Base-by-base conservation (phyloP, 371 early-diverging fungal genomes). In the Lichtheimia hyalospora region DNA sequence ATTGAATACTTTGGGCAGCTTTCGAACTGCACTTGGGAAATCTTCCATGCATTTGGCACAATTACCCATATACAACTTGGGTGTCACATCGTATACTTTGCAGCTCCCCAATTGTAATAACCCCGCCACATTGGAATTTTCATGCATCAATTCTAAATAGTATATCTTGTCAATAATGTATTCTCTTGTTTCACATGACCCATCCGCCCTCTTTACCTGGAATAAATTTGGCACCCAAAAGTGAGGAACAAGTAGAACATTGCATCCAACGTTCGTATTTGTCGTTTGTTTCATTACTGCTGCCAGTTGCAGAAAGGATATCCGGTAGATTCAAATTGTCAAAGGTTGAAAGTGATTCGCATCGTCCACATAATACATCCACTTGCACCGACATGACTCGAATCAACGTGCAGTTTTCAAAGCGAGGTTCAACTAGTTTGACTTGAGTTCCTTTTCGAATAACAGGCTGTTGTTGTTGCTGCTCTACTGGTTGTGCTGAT, bases 31-130 rank as follows among this genome's bases (percentile, higher is more conserved):
- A n/a, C 61, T 28, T 24, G 66, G 27, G 53, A 73, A 64, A 55
- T 74, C 76, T 2, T 68, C 69, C 72, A 81, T 66, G 52, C 81
- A 81, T 2, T 61, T 50, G 6, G 74, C 75, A 66, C 94, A 91
- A 13, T 90, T 82, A 4, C 89, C 82, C 3, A 84, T 71, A 66
- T 80, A 90, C 39, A 75, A 72, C 7, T 83, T 80, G 18, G 90
- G 87, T 54, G 90, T 60, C 43, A 93, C 50, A 67, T 93, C 92
- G 63, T 87, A 74, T 1, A 84, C 78, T 12, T 80, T 68, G 49
- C 88, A 89, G 0, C 86, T 87, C 0, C 84, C 85, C 41, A 88
- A 65, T 61, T 95, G 93, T 18, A 95, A 60, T 53, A 82, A 86
- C 6, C 96, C 96, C 0, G 93, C 56, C 0, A 83, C 72, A 10